Conservation (phyloP, 495 filamentous ascomycete genomes). For the Penicillium simplicissimum region DNA sequence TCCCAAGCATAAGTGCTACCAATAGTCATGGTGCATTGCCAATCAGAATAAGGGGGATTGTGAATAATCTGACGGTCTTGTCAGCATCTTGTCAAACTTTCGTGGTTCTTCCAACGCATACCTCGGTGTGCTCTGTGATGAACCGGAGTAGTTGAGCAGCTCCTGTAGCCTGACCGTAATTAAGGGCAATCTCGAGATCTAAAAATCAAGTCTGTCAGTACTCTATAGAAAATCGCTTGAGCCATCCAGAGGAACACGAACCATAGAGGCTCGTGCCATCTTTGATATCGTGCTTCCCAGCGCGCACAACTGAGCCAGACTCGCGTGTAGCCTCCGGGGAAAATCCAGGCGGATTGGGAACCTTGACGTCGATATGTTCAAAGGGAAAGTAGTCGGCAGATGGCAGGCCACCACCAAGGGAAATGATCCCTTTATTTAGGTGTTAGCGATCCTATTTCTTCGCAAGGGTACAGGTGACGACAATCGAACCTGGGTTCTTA, state of each 20-base stretch:
- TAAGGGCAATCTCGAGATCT: slow-evolving; percentile 81
- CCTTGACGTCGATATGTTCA: slow-evolving; percentile 65
- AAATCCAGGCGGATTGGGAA: slow-evolving; percentile 68
- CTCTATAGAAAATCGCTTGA: neutral
- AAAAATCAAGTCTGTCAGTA: slow-evolving; percentile 2
- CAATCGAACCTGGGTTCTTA: slow-evolving; percentile 59
- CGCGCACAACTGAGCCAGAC: slow-evolving; percentile 54
- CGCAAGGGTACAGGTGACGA: too few relatives aligned
- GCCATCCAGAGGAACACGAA: slow-evolving; percentile 21
- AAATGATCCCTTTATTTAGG: slow-evolving; percentile 59
- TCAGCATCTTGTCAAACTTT: neutral
- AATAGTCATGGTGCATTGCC: slow-evolving; percentile 71
- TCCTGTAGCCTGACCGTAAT: slow-evolving; percentile 86
- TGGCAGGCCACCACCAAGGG: slow-evolving; percentile 88
- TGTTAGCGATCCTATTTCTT: neutral
- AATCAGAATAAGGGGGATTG: slow-evolving; percentile 68
- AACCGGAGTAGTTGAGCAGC: slow-evolving; percentile 85
- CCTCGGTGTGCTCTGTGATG: slow-evolving; percentile 90
- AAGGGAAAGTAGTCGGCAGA: slow-evolving; percentile 89
- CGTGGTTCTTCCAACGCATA: slow-evolving; percentile 18
- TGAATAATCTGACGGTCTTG: slow-evolving; percentile 38
- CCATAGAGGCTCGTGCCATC: slow-evolving; percentile 64
- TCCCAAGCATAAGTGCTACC: slow-evolving; percentile 82
- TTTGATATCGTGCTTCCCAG: slow-evolving; percentile 80
- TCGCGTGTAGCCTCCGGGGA: slow-evolving; percentile 60